Conservation (phyloP, 2,329 filamentous ascomycete species). For the Pseudogymnoascus sp. region DNA sequence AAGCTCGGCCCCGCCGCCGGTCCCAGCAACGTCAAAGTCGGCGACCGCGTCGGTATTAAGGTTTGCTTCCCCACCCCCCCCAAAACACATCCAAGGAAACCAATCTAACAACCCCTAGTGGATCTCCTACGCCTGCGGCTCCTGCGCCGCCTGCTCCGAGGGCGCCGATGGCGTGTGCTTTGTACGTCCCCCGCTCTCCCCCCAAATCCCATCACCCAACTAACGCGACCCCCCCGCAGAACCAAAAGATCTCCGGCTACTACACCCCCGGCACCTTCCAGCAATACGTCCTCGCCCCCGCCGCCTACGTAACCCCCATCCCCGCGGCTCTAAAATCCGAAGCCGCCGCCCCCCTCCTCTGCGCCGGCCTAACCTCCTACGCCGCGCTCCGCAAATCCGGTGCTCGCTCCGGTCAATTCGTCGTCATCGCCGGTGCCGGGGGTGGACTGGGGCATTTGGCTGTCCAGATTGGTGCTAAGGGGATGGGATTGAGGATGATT, state of each 20-base stretch:
- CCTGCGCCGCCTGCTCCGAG: slow-evolving; percentile 43
- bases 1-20: slow-evolving; percentile 55
- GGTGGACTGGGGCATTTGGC: slow-evolving; percentile 56
- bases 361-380: slow-evolving; percentile 61
- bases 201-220: neutral
- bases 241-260: slow-evolving; percentile 54
- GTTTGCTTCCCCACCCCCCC: neutral
- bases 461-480: slow-evolving; percentile 47
- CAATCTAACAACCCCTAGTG: slow-evolving; percentile 33
- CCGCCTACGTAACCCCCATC: slow-evolving; percentile 62
- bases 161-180: slow-evolving; percentile 58
- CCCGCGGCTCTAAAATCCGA: slow-evolving; percentile 51
- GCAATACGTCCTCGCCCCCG: slow-evolving; percentile 55
- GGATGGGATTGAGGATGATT: slow-evolving; percentile 55
- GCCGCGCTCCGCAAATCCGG: slow-evolving; percentile 52
- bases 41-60: slow-evolving; percentile 59
- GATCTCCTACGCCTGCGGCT: slow-evolving; percentile 43
- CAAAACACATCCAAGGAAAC: neutral
- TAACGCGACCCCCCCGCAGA: slow-evolving; percentile 15
- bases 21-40: slow-evolving; percentile 47
- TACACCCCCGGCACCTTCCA: slow-evolving; percentile 66
- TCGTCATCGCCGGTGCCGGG: slow-evolving; percentile 51
- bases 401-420: slow-evolving; percentile 34
- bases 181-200: neutral
- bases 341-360: slow-evolving; percentile 57